Evolutionary conservation across 345 rosid species (phyloP), one percentile per base, ranked within the genome.

Genomic region (Salix suchowensis): DNA sequence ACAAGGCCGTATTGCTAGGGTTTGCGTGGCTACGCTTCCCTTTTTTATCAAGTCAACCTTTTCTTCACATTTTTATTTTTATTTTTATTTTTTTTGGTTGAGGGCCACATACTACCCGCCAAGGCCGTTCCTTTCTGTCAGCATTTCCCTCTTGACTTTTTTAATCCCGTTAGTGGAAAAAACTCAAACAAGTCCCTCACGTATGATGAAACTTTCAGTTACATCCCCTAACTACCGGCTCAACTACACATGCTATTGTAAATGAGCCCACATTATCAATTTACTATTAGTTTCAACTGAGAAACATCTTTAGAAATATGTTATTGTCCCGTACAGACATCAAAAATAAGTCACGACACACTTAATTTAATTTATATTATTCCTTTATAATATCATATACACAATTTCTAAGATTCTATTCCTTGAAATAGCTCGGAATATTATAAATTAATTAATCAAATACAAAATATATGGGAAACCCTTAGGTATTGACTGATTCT

Each of bases 1-100:
- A 77, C 85, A n/a, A 16, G 46, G 73, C 83, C 83, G 81, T 76
- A 60, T 58, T 15, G 30, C 37, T 39, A 68, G 86, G 81, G 77
- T 15, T 68, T 48, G 83, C 81, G 78, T 79, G 66, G 84, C 77
- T 68, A 40, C 36, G 66, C 73, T n/a, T 39, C 30, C 44, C 11
- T 42, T n/a, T 72, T 42, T n/a, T 72, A 58, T 24, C 15, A 74
- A 77, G 84, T 81, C 81, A 81, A 77, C 73, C 4, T 62, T 28
- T 23, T 2, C 2, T 26, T 18, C 1, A 2, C 7, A 5, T 6
- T 0, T 26, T 28, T 2, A 24, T 0, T 0, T 15, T 32, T 46
- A 12, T 70, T 44, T 70, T 0, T 1, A 15, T n/a, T 23, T 32
- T 36, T 21, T 5, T 37, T 6, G 9, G 54, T n/a, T 62, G 23